Evolutionary conservation across 2,329 filamentous ascomycete species (phyloP), one percentile per base, ranked within the genome.

Genomic region (Colletotrichum truncatum): DNA sequence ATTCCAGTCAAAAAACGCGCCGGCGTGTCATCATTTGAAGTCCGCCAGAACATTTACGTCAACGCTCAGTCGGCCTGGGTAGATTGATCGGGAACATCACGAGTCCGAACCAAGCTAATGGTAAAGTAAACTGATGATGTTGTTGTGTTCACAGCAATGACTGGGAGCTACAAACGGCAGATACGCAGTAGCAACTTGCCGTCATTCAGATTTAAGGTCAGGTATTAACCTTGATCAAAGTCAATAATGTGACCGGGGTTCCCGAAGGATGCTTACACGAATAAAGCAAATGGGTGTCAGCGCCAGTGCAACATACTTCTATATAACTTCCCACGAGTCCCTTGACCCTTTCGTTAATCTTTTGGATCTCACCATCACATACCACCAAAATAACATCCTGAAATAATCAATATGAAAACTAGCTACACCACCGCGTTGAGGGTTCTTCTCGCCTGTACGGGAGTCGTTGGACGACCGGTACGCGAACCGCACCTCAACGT

Each of bases 11-110:
- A 28, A 6, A 28, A 21, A 18, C 21, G 16, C 16, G 43, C 28
- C 28, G n/a, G 21, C 26, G 4, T 43, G 43, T 45, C 36, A 51
- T 52, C 21, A 28, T 21, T 38, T 10, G 4, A 54, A n/a, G n/a
- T 38, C 38, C 51, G 30, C 16, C 9, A 11, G 28, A 14, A 26
- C 36, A 23, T n/a, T 28, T 30, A 64, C 60, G 53, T 64, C 60
- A 63, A 28, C 21, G 6, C 26, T 12, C 23, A 34, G 36, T 16
- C 12, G 36, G 16, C 9, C 2, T 4, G 34, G 28, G 25, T 28
- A 30, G 14, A 36, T 21, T 9, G 28, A 23, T 28, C 16, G 38
- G 54, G n/a, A 57, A 48, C 45, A 10, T 14, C 23, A 12, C 23
- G 43, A 46, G n/a, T 1, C 6, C 16, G 12, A 48, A 18, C 45